Evolutionary conservation across 2,329 filamentous ascomycete genomes (phyloP), one percentile per base, ranked within the genome.

Genomic region (Scopulariopsis brevicaulis): DNA sequence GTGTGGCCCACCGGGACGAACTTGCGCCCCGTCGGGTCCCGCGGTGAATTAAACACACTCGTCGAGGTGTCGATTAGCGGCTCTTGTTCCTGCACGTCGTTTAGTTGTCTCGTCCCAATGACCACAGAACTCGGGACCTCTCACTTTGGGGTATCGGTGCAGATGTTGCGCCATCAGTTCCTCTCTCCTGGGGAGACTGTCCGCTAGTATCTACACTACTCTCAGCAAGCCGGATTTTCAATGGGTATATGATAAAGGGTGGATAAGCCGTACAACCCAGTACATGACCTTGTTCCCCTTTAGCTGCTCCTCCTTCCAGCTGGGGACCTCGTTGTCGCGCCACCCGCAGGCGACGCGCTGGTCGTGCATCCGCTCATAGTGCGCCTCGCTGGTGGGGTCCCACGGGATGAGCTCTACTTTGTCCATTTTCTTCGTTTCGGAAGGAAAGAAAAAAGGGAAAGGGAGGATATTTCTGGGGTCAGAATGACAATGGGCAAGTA

Each of bases 331-430:
- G 4, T 74, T 66, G 7, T 62, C 58, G 53, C 71, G 67, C 76
- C 75, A 78, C 18, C 73, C 73, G 60, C 75, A 78, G 4, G 71
- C 70, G 15, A 76, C 63, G 18, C 75, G 70, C 63, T 77, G 75
- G 40, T 71, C 66, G 50, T 69, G 65, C 64, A 78, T 64, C 37
- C 75, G 67, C 58, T 70, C 60, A 46, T 69, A 64, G 56, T 77
- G 75, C 24, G 65, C 63, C 14, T 66, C 65, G 53, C 68, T 72
- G 12, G 60, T 63, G 8, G 71, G 66, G 59, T 78, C 74, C 74
- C 74, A 78, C 6, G 74, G 74, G 18, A 77, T 65, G 40, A 77
- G 67, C 58, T 66, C 56, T 15, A 74, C 62, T 54, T 65, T 65
- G 32, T 53, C 25, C 51, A 53, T 53, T 28, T 11, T 51, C 28